Percentiles rank a stretch among this genome's conserved stretches.
phyloP scores from a whole-genome alignment of 768 basidiomycete species.

The Psilocybe subaeruginosa region DNA sequence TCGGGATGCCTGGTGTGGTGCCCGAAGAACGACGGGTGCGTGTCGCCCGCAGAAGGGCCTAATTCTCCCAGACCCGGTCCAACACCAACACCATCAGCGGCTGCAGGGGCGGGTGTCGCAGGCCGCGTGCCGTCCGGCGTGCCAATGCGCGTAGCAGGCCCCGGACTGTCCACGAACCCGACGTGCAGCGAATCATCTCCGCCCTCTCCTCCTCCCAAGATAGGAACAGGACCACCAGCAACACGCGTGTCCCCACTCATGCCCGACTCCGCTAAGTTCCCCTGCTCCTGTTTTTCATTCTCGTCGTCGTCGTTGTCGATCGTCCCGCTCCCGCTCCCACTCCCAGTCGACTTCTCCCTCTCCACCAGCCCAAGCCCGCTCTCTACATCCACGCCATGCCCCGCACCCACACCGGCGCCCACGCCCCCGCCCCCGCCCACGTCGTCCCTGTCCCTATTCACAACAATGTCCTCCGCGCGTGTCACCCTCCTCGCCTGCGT shows the following conservation, averaged over 20 bases:
- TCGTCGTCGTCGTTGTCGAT: background rate
- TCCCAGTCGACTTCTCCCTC: background rate
- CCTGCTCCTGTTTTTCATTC: background rate
- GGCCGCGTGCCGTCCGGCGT: background rate
- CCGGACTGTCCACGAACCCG: background rate
- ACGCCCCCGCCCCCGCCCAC: slow-evolving; percentile 8
- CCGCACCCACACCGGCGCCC: slow-evolving; percentile 40
- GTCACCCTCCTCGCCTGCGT: slow-evolving; percentile 72
- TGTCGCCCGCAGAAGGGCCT: background rate
- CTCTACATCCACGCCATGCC: slow-evolving; percentile 21
- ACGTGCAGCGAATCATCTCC: background rate
- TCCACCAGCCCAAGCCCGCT: slow-evolving; percentile 18
- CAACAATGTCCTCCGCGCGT: slow-evolving; percentile 76
- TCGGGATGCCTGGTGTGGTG: background rate
- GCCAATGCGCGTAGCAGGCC: background rate
- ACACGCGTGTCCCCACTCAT: slow-evolving; percentile 13
- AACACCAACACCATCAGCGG: background rate
- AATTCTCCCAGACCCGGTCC: background rate
- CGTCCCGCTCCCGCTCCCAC: background rate
- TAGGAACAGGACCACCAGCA: background rate
- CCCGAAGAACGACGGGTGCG: background rate
- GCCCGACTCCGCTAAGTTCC: slow-evolving; percentile 5
- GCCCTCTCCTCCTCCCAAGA: background rate
- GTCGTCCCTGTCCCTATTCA: slow-evolving; percentile 72
- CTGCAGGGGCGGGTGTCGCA: background rate